Conservation (phyloP, 2,329 filamentous ascomycete species). For the Hansfordia pulvinata region DNA sequence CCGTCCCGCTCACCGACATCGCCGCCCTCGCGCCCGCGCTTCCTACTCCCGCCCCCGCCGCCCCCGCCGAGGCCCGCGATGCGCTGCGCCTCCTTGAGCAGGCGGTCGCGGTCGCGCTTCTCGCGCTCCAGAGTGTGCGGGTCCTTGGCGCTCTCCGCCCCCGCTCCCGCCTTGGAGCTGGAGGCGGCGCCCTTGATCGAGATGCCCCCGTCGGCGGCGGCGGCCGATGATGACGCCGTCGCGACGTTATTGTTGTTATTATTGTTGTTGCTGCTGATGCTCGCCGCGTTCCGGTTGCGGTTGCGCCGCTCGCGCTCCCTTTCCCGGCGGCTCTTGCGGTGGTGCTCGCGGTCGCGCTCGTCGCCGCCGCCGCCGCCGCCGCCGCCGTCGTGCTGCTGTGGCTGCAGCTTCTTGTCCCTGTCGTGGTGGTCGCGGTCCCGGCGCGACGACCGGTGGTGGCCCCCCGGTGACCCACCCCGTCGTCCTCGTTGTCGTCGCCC, state of each 20-base stretch:
- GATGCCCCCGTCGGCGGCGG: conserved; percentile 11
- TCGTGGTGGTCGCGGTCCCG: conserved; percentile 26
- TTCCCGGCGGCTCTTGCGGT: conserved; percentile 20
- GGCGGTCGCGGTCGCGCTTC: conserved; percentile 48
- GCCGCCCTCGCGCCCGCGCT: conserved; percentile 33
- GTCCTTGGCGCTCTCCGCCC: conserved; percentile 30
- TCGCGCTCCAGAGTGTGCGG: conserved; percentile 60
- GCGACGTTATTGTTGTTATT: conserved; percentile 19
- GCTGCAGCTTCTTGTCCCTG: conserved; percentile 21
- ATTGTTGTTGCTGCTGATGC: conserved; percentile 21
- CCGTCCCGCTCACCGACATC: conserved; percentile 34
- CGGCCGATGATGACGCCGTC: conserved; percentile 15
- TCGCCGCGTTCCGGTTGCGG: conserved; percentile 15
- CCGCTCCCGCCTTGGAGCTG: conserved; percentile 5
- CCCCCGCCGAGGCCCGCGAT: conserved; percentile 37
- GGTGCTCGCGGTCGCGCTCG: conserved; percentile 8
- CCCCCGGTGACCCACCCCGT: conserved; percentile 17
- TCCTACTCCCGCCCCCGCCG: conserved; percentile 29
- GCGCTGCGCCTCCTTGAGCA: conserved; percentile 55
- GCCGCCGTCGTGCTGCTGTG: conserved; percentile 16
- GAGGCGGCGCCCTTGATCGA: conserved; percentile 21
- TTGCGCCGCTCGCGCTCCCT: conserved; percentile 19
- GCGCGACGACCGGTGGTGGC: conserved; percentile 26
- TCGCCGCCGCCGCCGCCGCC: conserved; percentile 19
- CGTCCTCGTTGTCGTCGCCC: conserved; percentile 28